Evolutionary conservation across 2,329 filamentous ascomycete species (phyloP).

Genomic region (Tolypocladium tundrense): DNA sequence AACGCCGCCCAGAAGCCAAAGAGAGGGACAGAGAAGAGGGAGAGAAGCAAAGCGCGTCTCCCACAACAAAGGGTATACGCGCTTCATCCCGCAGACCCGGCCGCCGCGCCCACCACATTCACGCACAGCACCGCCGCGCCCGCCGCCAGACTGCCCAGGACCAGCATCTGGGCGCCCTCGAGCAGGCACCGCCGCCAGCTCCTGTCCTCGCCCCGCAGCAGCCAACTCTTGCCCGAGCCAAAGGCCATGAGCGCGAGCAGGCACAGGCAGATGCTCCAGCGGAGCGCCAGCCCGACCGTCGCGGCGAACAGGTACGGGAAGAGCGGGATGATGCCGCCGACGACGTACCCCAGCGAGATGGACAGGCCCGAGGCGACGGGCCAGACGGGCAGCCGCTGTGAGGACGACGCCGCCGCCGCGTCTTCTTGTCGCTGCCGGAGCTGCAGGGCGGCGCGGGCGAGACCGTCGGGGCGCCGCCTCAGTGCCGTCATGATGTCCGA

Average conservation of each 20-base stretch:
- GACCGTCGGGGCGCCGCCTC: conserved; percentile 18
- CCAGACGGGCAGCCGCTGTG: conserved; percentile 10
- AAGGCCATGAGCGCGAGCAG: conserved; percentile 44
- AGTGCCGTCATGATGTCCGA: conserved; percentile 15
- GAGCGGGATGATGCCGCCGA: conserved; percentile 52
- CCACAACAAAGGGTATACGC: background rate
- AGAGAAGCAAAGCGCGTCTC: background rate
- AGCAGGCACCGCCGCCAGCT: conserved; percentile 12
- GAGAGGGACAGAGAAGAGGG: background rate
- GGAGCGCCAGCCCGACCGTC: conserved; percentile 30
- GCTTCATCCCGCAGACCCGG: background rate
- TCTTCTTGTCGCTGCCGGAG: conserved; percentile 6
- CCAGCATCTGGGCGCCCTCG: conserved; percentile 22
- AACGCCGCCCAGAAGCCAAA: background rate
- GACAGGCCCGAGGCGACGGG: conserved; percentile 44
- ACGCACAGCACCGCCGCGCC: conserved; percentile 20
- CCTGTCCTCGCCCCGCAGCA: conserved; percentile 14
- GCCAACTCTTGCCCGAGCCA: conserved; percentile 43
- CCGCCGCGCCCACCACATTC: conserved; percentile 10
- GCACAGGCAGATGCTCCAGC: conserved; percentile 44
- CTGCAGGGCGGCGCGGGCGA: conserved; percentile 10
- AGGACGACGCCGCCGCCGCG: conserved; percentile 6
- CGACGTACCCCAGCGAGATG: conserved; percentile 50
- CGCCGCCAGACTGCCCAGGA: conserved; percentile 22
- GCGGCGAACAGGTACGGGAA: conserved; percentile 48